Evolutionary conservation across 352 stramenopile species (phyloP), one percentile per base, ranked within the genome.

Genomic region (Phytophthora sp.): DNA sequence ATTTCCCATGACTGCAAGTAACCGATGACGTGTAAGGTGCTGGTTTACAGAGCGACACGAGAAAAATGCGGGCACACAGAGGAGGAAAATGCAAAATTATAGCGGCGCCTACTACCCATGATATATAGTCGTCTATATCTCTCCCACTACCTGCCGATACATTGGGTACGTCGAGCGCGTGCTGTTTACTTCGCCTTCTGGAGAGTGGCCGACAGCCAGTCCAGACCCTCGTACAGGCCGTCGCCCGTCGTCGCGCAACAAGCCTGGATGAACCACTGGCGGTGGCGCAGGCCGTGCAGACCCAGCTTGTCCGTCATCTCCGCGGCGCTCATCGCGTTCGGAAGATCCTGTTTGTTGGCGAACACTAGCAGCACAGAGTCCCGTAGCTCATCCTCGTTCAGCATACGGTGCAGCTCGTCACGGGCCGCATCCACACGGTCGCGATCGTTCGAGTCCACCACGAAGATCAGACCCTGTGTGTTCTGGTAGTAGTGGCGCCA

Each of bases 401-500:
- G 75, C 94, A 99, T 99, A 72, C 94, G 91, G 82, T 99, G 93
- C 50, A 99, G 84, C 82, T 99, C 98, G 57, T 99, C 96, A 49
- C 96, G 90, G 41, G 97, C 97, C 41, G 85, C 92, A 56, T 99
- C 96, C 54, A 99, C 92, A 97, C 98, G 96, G 76, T 99, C 97
- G 63, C 90, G 83, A 90, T 99, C 98, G 81, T 99, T 99, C 57
- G 95, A 99, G 84, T 99, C 98, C 55, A 99, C 97, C 33, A 99
- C 97, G 73, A 99, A 99, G 79, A 99, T 99, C 39, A 99, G 82
- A 60, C 95, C 98, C 86, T 99, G 96, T 74, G 97, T 99, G 86
- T 99, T 99, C 84, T 99, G 94, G 86, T 99, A 99, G 86, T 99
- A 99, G 85, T 99, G 97, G 74, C 97, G 89, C 98, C 98, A 99